A percentile compares a stretch with the other conserved stretches of the same genome.
phyloP scores from a whole-genome alignment of 768 basidiomycete genomes.

The Termitomyces sp. region DNA sequence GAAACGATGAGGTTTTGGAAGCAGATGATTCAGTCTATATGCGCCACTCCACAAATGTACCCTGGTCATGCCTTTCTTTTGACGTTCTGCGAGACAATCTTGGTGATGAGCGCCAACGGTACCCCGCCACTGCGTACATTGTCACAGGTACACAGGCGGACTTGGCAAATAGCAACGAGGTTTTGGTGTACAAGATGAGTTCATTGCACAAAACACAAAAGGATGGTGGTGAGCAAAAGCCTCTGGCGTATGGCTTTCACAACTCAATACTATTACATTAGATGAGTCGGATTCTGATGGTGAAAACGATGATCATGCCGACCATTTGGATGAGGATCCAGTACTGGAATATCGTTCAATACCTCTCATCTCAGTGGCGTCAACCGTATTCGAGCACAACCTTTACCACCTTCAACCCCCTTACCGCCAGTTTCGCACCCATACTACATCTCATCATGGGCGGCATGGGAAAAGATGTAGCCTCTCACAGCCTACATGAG shows the following conservation, averaged over 20 bases:
- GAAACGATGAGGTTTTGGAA: conserved; percentile 84
- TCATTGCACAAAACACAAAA: conserved; percentile 86
- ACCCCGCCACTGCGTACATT: conserved; percentile 83
- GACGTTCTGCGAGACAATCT: conserved; percentile 87
- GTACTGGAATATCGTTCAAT: conserved; percentile 88
- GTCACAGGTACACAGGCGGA: conserved; percentile 96
- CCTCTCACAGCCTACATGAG: background rate
- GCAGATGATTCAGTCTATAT: conserved; percentile 95
- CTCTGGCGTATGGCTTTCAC: background rate
- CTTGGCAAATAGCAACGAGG: conserved; percentile 72
- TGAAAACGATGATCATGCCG: conserved; percentile 79
- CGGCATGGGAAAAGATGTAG: conserved; percentile 36
- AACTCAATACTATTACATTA: conserved; percentile 16
- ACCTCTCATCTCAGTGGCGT: conserved; percentile 88
- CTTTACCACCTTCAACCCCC: conserved; percentile 60
- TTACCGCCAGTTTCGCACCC: conserved; percentile 69
- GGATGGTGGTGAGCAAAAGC: conserved; percentile 57
- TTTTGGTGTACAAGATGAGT: conserved; percentile 89
- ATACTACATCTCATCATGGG: conserved; percentile 91
- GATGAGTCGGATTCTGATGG: conserved; percentile 64
- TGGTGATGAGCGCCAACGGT: conserved; percentile 85
- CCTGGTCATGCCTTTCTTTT: conserved; percentile 97
- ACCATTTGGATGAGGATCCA: conserved; percentile 86
- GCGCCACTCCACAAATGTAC: conserved; percentile 90
- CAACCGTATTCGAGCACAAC: conserved; percentile 91